A percentile compares a stretch with the other conserved stretches of the same genome.
These are phyloP conservation scores for Mucor piriformis DNA, from an alignment of 371 early-diverging fungal species.

Conservation along the genomic window DNA sequence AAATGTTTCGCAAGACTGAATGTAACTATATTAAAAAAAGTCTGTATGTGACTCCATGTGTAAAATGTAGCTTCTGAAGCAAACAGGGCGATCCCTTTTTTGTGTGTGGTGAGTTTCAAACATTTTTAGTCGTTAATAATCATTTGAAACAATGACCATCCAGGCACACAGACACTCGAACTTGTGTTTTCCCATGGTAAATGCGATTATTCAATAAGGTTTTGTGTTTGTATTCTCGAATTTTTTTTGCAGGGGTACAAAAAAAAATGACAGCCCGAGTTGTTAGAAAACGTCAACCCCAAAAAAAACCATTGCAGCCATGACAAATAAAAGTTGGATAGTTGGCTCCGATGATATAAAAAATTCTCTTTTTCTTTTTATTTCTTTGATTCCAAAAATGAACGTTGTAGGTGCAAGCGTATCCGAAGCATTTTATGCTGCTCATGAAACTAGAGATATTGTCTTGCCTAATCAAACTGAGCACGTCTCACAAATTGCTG, in stretches of 20 bases:
- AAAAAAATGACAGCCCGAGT: background rate
- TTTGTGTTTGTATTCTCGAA: background rate
- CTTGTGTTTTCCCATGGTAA: conserved; percentile 7
- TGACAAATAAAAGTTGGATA: conserved; percentile 8
- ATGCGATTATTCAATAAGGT: background rate
- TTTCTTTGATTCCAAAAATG: conserved; percentile 36
- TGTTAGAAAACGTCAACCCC: background rate
- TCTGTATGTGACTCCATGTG: no score
- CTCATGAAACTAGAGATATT: conserved; percentile 74
- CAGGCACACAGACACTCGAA: no score
- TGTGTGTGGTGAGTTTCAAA: no score
- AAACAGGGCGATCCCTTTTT: no score
- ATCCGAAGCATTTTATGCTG: conserved; percentile 61
- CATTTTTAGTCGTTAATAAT: no score
- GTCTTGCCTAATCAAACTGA: conserved; percentile 86
- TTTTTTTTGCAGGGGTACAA: conserved; percentile 10
- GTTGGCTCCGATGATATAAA: conserved; percentile 6
- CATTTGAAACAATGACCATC: no score
- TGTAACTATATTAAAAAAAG: no score
- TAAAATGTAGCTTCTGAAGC: no score
- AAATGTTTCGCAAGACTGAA: no score
- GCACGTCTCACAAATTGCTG: conserved; percentile 87
- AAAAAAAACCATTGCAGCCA: conserved; percentile 2
- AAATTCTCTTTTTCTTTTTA: background rate
- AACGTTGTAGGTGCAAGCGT: conserved; percentile 68